phyloP scores from a whole-genome alignment of 371 early-diverging fungal genomes.

The Quaeritorhiza haematococci region DNA sequence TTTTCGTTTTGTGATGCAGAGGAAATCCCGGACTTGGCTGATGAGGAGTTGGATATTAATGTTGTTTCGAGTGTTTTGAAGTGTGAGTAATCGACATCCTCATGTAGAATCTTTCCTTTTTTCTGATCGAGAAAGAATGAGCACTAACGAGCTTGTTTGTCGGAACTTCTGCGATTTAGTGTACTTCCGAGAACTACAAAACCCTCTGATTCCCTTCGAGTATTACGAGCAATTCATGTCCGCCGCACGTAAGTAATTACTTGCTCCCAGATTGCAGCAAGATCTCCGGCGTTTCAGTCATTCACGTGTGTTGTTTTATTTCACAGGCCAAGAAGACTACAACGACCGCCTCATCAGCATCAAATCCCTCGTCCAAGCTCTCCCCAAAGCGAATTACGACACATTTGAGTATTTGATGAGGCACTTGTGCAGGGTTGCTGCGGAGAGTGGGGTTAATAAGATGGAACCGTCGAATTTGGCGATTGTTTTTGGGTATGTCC shows the following conservation, averaged over 20 bases:
- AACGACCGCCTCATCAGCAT: slow-evolving; percentile 66
- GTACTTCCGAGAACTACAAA: slow-evolving; percentile 74
- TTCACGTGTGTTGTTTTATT: neutral
- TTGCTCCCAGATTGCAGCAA: neutral
- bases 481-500: slow-evolving; percentile 63
- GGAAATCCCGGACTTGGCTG: slow-evolving; percentile 30
- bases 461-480: slow-evolving; percentile 84
- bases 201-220: slow-evolving; percentile 72
- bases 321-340: slow-evolving; percentile 47
- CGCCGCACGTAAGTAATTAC: slow-evolving; percentile 61
- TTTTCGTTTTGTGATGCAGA: slow-evolving; percentile 14
- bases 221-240: slow-evolving; percentile 73
- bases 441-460: slow-evolving; percentile 67
- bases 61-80: slow-evolving; percentile 71
- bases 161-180: slow-evolving; percentile 25
- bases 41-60: slow-evolving; percentile 62
- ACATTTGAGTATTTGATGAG: slow-evolving; percentile 66
- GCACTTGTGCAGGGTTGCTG: slow-evolving; percentile 60
- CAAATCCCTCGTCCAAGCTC: slow-evolving; percentile 62
- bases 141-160: neutral
- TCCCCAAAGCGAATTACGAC: slow-evolving; percentile 66
- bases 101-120: neutral
- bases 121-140: neutral
- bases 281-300: neutral
- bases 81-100: slow-evolving; percentile 20